phyloP scores from a whole-genome alignment of 116 monocot species.

The Phalaenopsis hybrid region DNA sequence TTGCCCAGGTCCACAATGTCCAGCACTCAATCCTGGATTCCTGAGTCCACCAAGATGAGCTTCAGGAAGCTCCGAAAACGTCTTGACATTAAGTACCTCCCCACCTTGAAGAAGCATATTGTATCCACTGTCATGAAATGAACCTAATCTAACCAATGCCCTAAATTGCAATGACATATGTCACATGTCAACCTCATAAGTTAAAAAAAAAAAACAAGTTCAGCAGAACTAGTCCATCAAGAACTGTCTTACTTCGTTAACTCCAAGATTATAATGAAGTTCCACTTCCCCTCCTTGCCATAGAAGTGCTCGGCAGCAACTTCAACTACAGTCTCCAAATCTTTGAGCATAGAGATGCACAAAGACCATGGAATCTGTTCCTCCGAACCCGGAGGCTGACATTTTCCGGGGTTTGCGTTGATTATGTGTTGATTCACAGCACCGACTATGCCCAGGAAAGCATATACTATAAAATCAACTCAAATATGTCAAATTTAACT shows the following conservation, averaged over 20 bases:
- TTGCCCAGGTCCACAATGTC: conserved; percentile 9
- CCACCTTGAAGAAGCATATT: conserved; percentile 90
- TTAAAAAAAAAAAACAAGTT: background rate
- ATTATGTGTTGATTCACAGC: conserved; percentile 82
- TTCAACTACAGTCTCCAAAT: conserved; percentile 78
- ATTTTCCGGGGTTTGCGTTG: conserved; percentile 31
- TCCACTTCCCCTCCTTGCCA: conserved; percentile 78
- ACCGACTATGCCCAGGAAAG: conserved; percentile 60
- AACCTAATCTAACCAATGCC: conserved; percentile 64
- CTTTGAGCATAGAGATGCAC: conserved; percentile 61
- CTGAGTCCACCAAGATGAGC: conserved; percentile 4
- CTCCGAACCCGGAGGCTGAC: conserved; percentile 4
- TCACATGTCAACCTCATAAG: background rate
- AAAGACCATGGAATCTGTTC: conserved; percentile 57
- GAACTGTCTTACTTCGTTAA: conserved; percentile 49
- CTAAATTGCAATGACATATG: conserved; percentile 21
- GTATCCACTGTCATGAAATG: conserved; percentile 64
- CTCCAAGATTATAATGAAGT: conserved; percentile 61
- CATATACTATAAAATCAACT: conserved; percentile 49
- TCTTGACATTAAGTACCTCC: conserved; percentile 37
- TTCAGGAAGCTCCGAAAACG: conserved; percentile 4
- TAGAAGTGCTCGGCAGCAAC: conserved; percentile 67
- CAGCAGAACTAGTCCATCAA: conserved; percentile 1
- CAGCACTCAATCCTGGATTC: conserved; percentile 17
- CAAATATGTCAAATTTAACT: conserved; percentile 7